Conservation (phyloP, 2,329 filamentous ascomycete species). For the Fusarium lyarnte region DNA sequence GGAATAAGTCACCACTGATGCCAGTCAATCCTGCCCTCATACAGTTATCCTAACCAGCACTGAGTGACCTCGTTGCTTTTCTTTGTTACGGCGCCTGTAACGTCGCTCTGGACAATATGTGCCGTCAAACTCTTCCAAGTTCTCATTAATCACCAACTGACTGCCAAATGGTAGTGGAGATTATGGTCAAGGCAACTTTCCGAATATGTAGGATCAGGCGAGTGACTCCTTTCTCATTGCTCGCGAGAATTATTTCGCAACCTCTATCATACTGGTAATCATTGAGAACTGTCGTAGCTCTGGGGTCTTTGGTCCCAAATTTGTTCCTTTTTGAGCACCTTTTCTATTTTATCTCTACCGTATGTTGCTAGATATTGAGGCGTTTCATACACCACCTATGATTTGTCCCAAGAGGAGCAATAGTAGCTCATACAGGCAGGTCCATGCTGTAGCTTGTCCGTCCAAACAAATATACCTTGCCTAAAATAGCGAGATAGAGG, state of each 20-base stretch:
- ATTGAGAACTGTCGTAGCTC: background rate
- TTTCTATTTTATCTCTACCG: background rate
- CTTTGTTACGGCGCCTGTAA: background rate
- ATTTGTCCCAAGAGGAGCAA: background rate
- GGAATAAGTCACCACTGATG: background rate
- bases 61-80: background rate
- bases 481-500: background rate
- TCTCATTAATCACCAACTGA: background rate
- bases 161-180: background rate
- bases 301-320: no score
- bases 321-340: background rate
- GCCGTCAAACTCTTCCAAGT: background rate
- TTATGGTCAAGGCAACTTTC: background rate
- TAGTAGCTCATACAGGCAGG: background rate
- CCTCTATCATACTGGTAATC: background rate
- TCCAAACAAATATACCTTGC: background rate
- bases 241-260: no score
- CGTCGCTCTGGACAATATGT: background rate
- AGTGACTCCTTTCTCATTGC: background rate
- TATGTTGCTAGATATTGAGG: background rate
- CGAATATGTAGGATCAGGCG: no score
- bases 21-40: background rate
- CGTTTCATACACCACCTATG: background rate
- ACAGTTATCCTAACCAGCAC: background rate
- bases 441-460: background rate